Percentiles rank a stretch among this genome's conserved stretches.
phyloP scores from a whole-genome alignment of 768 basidiomycete species.

The Podaxis sp. region DNA sequence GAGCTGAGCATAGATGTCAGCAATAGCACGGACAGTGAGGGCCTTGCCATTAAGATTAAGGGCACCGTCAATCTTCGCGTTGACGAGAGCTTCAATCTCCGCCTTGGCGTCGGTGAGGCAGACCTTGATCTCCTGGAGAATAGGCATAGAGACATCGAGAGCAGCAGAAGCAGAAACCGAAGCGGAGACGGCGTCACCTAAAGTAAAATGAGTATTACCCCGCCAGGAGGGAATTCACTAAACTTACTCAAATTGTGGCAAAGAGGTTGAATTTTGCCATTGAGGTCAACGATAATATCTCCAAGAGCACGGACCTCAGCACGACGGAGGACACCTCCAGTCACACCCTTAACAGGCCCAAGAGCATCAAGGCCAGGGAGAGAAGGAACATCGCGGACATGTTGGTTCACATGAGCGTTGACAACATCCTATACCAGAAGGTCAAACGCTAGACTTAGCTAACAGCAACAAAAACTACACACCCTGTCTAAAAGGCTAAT shows the following conservation, averaged over 20 bases:
- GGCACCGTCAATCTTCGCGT: slow-evolving; percentile 7
- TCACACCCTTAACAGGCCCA: not conserved
- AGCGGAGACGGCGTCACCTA: not conserved
- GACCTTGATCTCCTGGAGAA: slow-evolving; percentile 18
- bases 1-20: slow-evolving; percentile 11
- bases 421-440: not conserved
- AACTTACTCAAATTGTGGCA: slow-evolving; percentile 5
- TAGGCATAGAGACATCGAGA: slow-evolving; percentile 17
- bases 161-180: not conserved
- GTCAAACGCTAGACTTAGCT: not conserved
- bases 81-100: slow-evolving; percentile 19
- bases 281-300: slow-evolving; percentile 8
- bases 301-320: not conserved
- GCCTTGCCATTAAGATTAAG: slow-evolving; percentile 19
- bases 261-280: slow-evolving; percentile 14
- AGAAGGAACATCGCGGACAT: no score
- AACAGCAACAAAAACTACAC: not conserved
- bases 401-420: not conserved
- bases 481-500: not conserved
- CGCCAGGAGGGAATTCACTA: not conserved
- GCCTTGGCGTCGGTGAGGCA: slow-evolving; percentile 14
- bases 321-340: not conserved
- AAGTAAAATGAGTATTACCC: not conserved
- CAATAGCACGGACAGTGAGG: slow-evolving; percentile 17
- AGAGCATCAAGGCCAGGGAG: not conserved